Conservation (phyloP, 2,329 filamentous ascomycete genomes). For the Rhynchosporium graminicola region DNA sequence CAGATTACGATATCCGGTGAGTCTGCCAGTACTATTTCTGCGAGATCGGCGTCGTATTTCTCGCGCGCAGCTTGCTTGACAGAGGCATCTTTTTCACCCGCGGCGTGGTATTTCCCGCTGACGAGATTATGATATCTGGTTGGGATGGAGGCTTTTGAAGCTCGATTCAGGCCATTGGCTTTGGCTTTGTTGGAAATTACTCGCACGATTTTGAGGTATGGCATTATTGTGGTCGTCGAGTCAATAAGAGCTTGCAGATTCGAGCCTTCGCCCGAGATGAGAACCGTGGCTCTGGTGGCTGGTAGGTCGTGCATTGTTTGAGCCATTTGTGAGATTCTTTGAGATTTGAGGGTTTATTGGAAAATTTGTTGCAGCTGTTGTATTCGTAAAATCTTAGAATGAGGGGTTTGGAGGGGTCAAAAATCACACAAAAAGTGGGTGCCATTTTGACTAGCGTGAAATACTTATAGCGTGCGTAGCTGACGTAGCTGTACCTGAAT, state of each 20-base stretch:
- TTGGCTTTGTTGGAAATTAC: constrained; percentile 68
- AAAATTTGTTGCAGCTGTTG: neutral
- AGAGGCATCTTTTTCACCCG: constrained; percentile 48
- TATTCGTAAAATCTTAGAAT: neutral
- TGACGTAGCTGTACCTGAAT: too few species aligned
- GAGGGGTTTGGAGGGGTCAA: constrained; percentile 1
- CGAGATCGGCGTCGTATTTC: constrained; percentile 67
- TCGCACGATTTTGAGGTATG: constrained; percentile 50
- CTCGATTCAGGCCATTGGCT: constrained; percentile 65
- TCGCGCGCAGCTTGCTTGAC: constrained; percentile 53
- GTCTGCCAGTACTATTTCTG: constrained; percentile 54
- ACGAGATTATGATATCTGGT: constrained; percentile 68
- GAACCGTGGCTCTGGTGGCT: constrained; percentile 52
- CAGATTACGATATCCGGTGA: constrained; percentile 65
- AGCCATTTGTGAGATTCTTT: neutral
- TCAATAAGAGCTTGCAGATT: constrained; percentile 69
- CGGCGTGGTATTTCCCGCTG: constrained; percentile 49
- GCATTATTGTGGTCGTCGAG: constrained; percentile 46
- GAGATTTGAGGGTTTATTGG: neutral
- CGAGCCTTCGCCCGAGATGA: constrained; percentile 68
- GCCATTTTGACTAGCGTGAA: too few species aligned
- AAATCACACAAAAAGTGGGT: neutral
- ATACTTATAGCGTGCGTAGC: too few species aligned
- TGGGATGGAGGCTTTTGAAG: constrained; percentile 58
- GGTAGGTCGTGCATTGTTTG: constrained; percentile 26